Evolutionary conservation across 1,284 basidiomycete genomes (phyloP).

Genomic region (Tremellales sp.): DNA sequence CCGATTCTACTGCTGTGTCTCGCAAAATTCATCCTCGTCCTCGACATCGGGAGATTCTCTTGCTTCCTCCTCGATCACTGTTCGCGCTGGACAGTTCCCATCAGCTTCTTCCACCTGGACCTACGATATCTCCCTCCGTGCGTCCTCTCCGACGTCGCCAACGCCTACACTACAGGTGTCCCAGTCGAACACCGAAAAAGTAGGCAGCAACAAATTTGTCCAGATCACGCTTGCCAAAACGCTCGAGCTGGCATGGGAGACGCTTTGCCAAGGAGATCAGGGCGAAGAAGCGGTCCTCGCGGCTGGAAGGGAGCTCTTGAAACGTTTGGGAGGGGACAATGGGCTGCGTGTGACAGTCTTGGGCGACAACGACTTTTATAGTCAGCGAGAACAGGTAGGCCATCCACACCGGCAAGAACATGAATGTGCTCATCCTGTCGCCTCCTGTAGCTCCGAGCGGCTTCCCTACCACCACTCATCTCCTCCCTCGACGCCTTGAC

Average conservation of each 20-base stretch:
- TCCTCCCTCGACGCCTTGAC: constrained; percentile 61
- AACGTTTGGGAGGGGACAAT: constrained; percentile 8
- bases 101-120: constrained; percentile 64
- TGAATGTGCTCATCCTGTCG: constrained; percentile 1
- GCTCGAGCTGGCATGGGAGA: constrained; percentile 62
- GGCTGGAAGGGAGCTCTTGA: constrained; percentile 44
- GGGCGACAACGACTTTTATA: constrained; percentile 98
- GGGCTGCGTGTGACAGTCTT: constrained; percentile 71
- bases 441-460: constrained; percentile 56
- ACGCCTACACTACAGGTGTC: constrained; percentile 10
- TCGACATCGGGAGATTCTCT: constrained; percentile 44
- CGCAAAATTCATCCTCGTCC: constrained; percentile 32
- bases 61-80: constrained; percentile 53
- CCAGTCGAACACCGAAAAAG: constrained; percentile 17
- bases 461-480: constrained; percentile 55
- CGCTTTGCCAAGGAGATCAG: constrained; percentile 51
- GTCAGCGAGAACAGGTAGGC: constrained; percentile 76
- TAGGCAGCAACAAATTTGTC: constrained; percentile 78
- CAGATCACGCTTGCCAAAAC: constrained; percentile 78
- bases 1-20: constrained; percentile 74
- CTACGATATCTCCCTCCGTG: constrained; percentile 55
- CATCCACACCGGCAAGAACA: neutral
- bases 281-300: constrained; percentile 45
- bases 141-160: constrained; percentile 1
- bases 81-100: constrained; percentile 87